Conservation (phyloP, 495 filamentous ascomycete genomes). For the Podospora australis region DNA sequence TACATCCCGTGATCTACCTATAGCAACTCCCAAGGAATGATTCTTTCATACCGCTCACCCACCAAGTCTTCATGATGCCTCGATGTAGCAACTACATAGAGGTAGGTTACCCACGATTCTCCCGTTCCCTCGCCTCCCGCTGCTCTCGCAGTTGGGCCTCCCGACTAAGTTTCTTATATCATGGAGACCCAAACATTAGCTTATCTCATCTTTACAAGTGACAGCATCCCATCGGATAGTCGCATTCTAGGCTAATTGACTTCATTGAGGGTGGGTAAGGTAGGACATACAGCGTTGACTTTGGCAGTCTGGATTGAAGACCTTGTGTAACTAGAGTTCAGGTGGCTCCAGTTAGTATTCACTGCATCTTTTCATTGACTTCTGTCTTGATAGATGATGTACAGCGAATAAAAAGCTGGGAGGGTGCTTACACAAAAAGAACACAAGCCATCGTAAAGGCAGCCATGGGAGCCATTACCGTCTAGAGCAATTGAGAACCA, state of each 20-base stretch:
- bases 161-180: neutral
- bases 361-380: too few relatives aligned
- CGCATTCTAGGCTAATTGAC: neutral
- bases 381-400: neutral
- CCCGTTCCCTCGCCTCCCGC: neutral
- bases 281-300: constrained; percentile 31
- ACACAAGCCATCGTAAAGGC: constrained; percentile 46
- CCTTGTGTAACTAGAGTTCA: constrained; percentile 29
- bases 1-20: too few relatives aligned
- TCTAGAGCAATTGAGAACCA: constrained; percentile 22
- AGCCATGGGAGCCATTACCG: constrained; percentile 37
- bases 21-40: too few relatives aligned
- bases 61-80: too few relatives aligned
- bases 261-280: neutral
- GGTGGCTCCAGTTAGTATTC: neutral
- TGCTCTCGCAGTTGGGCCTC: neutral
- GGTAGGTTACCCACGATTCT: neutral
- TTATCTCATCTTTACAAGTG: too few relatives aligned
- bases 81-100: too few relatives aligned
- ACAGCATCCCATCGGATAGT: neutral
- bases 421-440: constrained; percentile 36
- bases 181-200: neutral
- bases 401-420: neutral
- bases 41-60: too few relatives aligned
- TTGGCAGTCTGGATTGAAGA: constrained; percentile 39